A percentile compares a stretch with the other conserved stretches of the same genome.
Evolutionary conservation across 2,329 filamentous ascomycete species (phyloP).

Genomic region (Fusarium sp.): DNA sequence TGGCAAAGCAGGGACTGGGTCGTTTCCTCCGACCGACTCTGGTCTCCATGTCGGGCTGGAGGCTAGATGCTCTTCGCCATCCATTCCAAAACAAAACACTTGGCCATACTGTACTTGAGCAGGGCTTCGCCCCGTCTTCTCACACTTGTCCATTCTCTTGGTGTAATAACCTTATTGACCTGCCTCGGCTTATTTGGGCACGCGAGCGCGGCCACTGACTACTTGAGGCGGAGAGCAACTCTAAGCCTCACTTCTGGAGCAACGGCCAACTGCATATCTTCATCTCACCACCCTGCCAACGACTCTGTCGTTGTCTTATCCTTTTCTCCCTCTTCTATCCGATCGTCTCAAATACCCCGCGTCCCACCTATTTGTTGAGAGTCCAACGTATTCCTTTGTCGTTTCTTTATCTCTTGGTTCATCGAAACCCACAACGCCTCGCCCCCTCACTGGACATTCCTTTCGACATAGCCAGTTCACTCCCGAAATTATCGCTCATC

Average conservation of each 20-base stretch:
- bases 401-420: not conserved
- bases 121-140: constrained; percentile 23
- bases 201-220: not conserved
- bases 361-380: not conserved
- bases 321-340: not conserved
- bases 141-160: not conserved
- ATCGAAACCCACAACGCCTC: not conserved
- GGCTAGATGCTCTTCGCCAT: constrained; percentile 6
- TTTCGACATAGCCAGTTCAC: not conserved
- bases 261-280: constrained; percentile 12
- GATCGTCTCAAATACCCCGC: not conserved
- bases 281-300: constrained; percentile 12
- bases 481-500: not conserved
- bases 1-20: constrained; percentile 21
- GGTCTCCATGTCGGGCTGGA: not conserved
- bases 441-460: not conserved
- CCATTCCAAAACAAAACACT: not conserved
- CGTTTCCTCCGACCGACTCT: not conserved
- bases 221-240: constrained; percentile 33
- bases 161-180: constrained; percentile 17
- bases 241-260: constrained; percentile 28
- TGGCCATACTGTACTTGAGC: constrained; percentile 4
- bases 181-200: constrained; percentile 19
- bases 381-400: not conserved
- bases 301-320: not conserved